A percentile compares a stretch with the other conserved stretches of the same genome.
phyloP scores from a whole-genome alignment of 192 early-diverging fungal genomes.

The Umbelopsis sp. region DNA sequence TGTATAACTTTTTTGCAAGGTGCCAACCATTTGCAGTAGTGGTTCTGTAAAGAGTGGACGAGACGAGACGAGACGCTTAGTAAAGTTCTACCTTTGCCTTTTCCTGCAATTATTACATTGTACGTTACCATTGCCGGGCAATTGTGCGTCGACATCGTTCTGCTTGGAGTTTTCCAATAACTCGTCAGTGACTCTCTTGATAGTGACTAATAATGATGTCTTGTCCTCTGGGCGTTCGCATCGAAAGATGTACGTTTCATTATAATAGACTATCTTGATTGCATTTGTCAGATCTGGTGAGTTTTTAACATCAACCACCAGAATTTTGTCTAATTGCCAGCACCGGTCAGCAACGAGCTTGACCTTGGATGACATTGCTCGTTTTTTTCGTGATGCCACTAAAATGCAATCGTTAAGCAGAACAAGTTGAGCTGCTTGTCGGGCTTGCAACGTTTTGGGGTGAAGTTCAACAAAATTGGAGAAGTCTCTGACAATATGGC shows the following conservation, averaged over 20 bases:
- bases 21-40: not conserved
- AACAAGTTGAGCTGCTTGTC: constrained; percentile 78
- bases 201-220: constrained; percentile 54
- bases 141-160: constrained; percentile 14
- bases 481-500: constrained; percentile 74
- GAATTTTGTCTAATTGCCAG: constrained; percentile 77
- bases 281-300: constrained; percentile 74
- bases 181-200: constrained; percentile 63
- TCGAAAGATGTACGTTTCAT: constrained; percentile 77
- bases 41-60: not conserved
- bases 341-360: constrained; percentile 82
- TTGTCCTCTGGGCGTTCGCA: constrained; percentile 73
- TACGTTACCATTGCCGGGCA: constrained; percentile 6
- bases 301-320: constrained; percentile 84
- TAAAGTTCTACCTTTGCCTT: not conserved
- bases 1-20: not conserved
- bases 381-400: constrained; percentile 78
- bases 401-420: constrained; percentile 86
- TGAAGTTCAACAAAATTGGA: constrained; percentile 80
- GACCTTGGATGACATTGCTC: constrained; percentile 53
- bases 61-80: not conserved
- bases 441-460: constrained; percentile 68
- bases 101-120: not conserved
- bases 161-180: constrained; percentile 40
- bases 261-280: constrained; percentile 83